Conservation (phyloP, 176 grass and related monocot species). For the Saccharum officinarum region DNA sequence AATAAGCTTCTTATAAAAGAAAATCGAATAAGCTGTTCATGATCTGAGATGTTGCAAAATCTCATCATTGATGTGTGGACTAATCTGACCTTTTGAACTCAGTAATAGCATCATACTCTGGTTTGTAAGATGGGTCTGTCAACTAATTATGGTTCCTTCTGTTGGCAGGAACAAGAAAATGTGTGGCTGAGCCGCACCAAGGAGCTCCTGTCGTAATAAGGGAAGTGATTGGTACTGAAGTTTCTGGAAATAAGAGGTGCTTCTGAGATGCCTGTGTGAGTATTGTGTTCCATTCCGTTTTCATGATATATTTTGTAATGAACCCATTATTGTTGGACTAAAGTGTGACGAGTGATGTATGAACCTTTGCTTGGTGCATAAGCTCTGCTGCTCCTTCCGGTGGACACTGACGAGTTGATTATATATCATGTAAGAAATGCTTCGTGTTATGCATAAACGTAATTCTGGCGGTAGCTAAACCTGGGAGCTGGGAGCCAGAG, state of each 20-base stretch:
- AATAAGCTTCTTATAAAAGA: not conserved
- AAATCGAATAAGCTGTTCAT: not conserved
- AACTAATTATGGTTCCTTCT: constrained; percentile 3
- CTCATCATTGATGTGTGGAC: not conserved
- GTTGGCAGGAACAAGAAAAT: constrained; percentile 30
- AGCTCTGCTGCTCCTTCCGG: too few relatives aligned
- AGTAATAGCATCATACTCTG: not conserved
- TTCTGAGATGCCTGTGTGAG: constrained; percentile 9
- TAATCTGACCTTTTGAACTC: not conserved
- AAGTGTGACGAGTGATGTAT: not conserved
- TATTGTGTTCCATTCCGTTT: not conserved
- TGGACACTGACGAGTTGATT: not conserved
- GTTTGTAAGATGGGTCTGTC: not conserved
- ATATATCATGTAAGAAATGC: not conserved
- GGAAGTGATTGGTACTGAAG: not conserved
- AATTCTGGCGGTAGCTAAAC: not conserved
- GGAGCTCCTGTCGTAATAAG: constrained; percentile 6
- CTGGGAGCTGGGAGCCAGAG: not conserved
- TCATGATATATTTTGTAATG: not conserved
- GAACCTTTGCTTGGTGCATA: not conserved
- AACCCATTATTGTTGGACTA: not conserved
- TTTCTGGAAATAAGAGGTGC: constrained; percentile 34
- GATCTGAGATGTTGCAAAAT: not conserved
- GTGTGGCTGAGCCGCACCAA: not conserved
- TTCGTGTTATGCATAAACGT: not conserved